Base-by-base conservation (phyloP, 805 yeast species). In the Saccharomycopsis fermentans region DNA sequence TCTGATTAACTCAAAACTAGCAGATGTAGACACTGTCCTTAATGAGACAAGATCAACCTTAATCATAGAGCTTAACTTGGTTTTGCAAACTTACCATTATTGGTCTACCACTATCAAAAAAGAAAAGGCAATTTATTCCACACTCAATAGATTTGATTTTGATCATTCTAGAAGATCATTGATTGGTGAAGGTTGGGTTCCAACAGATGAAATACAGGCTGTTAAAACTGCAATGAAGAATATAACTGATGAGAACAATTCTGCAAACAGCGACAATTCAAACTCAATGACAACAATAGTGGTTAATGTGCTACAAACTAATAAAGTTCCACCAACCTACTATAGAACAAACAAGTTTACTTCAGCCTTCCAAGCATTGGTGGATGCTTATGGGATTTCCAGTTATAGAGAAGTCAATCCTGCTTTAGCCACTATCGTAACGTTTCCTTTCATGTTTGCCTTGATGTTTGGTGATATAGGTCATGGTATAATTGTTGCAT, bases 381-480 rank as follows among this genome's bases (percentile, higher is more conserved):
- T 90, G 68, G 99, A 94, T 71, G 94, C 97, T 2, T 94, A 94
- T 72, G 99, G 98, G 65, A 78, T 90, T 59, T 94, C 97, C 9
- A 81, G 90, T 2, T 94, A 94, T 73, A 85, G 90, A 65, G 99
- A 94, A 72, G 94, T 94, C 32, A 94, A 94, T 71, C 96, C 99
- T 4, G 99, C 96, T 57, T 76, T 94, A 63, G 92, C 99, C 3
- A 92, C 99, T 1, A 82, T 90, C 53, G 86, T 94, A 27, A 94
- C 99, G 0, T 94, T 94, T 76, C 99, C 99, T 26, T 94, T 94
- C 71, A 87, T 94, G 96, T 94, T 94, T 74, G 97, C 99, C 32
- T 86, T 94, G 66, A 94, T 94, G 99, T 94, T 94, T 77, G 99
- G 99, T 77, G 99, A 94, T 75, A 70, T 91, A 60, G 99, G 99